These are phyloP conservation scores for Diaporthe destruens DNA, from an alignment of 2,329 filamentous ascomycete species.

Conservation along the genomic window DNA sequence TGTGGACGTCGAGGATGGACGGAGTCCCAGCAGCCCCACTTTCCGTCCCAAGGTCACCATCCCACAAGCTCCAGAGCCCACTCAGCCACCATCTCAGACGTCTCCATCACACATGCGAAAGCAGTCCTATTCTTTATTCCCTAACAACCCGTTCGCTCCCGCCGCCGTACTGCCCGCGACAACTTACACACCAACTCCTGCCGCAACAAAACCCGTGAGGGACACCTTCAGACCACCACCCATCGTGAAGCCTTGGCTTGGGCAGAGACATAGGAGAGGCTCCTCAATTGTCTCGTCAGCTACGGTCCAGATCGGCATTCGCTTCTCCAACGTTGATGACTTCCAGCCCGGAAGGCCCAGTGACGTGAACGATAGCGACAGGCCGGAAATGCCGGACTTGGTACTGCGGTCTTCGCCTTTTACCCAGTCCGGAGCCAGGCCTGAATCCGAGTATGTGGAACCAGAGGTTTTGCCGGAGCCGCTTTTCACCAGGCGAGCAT, in stretches of 20 bases:
- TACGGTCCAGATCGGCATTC: slow-evolving; percentile 78
- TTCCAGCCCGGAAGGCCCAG: slow-evolving; percentile 54
- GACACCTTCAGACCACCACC: slow-evolving; percentile 59
- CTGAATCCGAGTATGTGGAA: slow-evolving; percentile 27
- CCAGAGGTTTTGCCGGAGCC: slow-evolving; percentile 40
- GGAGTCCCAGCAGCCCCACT: slow-evolving; percentile 24
- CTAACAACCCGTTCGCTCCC: slow-evolving; percentile 48
- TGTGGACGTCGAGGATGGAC: slow-evolving; percentile 11
- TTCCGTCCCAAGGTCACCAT: slow-evolving; percentile 36
- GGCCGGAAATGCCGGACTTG: slow-evolving; percentile 46
- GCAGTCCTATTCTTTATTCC: slow-evolving; percentile 57
- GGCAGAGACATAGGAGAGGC: slow-evolving; percentile 64
- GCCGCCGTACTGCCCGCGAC: slow-evolving; percentile 60
- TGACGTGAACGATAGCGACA: slow-evolving; percentile 42
- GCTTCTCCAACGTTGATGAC: slow-evolving; percentile 71
- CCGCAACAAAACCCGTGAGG: slow-evolving; percentile 41
- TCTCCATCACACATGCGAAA: slow-evolving; percentile 51
- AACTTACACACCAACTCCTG: slow-evolving; percentile 56
- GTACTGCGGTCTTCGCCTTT: slow-evolving; percentile 51
- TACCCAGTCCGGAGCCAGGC: slow-evolving; percentile 33
- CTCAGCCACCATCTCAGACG: slow-evolving; percentile 46
- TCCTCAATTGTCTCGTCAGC: slow-evolving; percentile 75
- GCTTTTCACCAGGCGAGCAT: slow-evolving; percentile 45
- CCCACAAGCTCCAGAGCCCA: slow-evolving; percentile 48
- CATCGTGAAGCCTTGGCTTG: slow-evolving; percentile 56